phyloP scores from a whole-genome alignment of 345 rosid genomes.

The Hibiscus syriacus region DNA sequence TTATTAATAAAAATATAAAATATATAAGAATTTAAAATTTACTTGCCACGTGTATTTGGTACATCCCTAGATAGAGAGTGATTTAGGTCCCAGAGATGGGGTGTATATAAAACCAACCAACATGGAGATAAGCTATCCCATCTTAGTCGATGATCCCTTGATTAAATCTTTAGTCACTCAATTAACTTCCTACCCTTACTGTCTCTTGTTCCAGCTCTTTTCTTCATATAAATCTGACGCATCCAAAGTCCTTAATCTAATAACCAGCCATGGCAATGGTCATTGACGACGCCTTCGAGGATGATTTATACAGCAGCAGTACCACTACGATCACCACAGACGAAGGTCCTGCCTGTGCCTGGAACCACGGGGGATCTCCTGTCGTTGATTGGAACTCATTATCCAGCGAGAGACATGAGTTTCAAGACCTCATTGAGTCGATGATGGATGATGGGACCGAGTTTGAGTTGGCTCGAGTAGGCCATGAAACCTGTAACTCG shows the following conservation, averaged over 20 bases:
- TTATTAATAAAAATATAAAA: too few relatives aligned
- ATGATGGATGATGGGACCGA: conserved; percentile 36
- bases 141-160: conserved; percentile 6
- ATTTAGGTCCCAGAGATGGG: background rate
- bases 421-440: conserved; percentile 59
- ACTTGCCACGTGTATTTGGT: too few relatives aligned
- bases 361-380: conserved; percentile 57
- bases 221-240: background rate
- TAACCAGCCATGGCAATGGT: conserved; percentile 50
- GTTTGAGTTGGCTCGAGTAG: conserved; percentile 8
- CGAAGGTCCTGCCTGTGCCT: conserved; percentile 28
- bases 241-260: background rate
- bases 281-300: conserved; percentile 27
- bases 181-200: conserved; percentile 17
- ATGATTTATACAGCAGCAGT: conserved; percentile 40
- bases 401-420: conserved; percentile 38
- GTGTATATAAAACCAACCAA: conserved; percentile 22
- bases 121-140: conserved; percentile 9
- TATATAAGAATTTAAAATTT: too few relatives aligned
- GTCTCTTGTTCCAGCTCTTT: conserved; percentile 27
- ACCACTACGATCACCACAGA: conserved; percentile 30
- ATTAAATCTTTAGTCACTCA: background rate
- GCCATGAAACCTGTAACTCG: conserved; percentile 31
- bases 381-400: conserved; percentile 69
- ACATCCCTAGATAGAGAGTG: background rate